These are phyloP conservation scores for Turritis glabra DNA, from an alignment of 345 rosid species.

Conservation along the genomic window DNA sequence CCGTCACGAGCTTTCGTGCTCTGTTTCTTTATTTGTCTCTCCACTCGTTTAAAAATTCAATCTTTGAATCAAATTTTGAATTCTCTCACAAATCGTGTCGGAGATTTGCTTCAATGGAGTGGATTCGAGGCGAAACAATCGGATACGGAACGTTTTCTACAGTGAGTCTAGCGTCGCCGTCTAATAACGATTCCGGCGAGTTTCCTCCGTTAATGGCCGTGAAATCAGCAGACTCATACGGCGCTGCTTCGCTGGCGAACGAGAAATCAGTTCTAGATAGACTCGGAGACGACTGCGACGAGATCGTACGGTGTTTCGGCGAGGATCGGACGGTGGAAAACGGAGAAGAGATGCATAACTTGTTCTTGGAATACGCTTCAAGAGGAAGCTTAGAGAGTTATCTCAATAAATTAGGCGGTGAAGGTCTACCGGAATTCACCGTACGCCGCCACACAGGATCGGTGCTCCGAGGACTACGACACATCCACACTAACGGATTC, in stretches of 20 bases:
- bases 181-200: neutral
- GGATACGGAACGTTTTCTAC: conserved; percentile 72
- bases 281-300: conserved; percentile 46
- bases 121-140: conserved; percentile 68
- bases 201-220: conserved; percentile 59
- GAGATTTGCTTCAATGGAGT: conserved; percentile 46
- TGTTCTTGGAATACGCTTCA: conserved; percentile 72
- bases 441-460: conserved; percentile 49
- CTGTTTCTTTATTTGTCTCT: neutral
- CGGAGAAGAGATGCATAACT: conserved; percentile 53
- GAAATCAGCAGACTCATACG: conserved; percentile 52
- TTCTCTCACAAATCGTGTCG: neutral
- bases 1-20: conserved; percentile 23
- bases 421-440: conserved; percentile 54
- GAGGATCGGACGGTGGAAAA: conserved; percentile 43
- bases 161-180: conserved; percentile 51
- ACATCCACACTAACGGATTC: conserved; percentile 62
- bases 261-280: conserved; percentile 51
- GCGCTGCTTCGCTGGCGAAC: conserved; percentile 46
- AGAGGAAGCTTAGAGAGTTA: conserved; percentile 61
- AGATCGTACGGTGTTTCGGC: conserved; percentile 60
- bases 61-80: neutral
- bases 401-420: conserved; percentile 41
- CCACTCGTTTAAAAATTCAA: neutral
- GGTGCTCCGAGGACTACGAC: conserved; percentile 57